A percentile compares a stretch with the other conserved stretches of the same genome.
Conservation (phyloP, 768 basidiomycete genomes). For the Phlebiopsis gigantea region DNA sequence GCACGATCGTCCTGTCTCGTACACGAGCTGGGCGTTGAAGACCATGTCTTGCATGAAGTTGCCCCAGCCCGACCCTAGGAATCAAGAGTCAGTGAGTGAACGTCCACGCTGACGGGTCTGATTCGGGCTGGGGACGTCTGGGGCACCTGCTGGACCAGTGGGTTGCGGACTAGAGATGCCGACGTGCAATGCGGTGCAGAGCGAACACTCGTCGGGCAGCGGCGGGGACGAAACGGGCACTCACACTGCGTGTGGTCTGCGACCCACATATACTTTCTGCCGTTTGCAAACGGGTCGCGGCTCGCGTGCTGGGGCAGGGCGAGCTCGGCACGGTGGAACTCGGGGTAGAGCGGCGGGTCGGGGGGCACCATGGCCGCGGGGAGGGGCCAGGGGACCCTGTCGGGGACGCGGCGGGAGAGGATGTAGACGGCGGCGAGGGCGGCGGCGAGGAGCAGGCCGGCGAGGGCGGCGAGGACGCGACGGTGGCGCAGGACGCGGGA, state of each 20-base stretch:
- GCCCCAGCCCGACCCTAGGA: slow-evolving; percentile 34
- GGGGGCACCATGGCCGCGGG: not conserved
- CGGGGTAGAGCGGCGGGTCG: slow-evolving; percentile 24
- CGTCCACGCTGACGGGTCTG: too few relatives aligned
- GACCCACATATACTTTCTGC: slow-evolving; percentile 40
- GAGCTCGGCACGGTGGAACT: slow-evolving; percentile 27
- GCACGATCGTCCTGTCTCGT: slow-evolving; percentile 31
- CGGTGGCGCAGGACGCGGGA: slow-evolving; percentile 5
- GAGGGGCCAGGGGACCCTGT: not conserved
- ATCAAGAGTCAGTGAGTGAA: not conserved
- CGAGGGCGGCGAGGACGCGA: not conserved
- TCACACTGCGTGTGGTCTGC: slow-evolving; percentile 42
- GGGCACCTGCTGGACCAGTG: too few relatives aligned
- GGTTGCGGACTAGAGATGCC: too few relatives aligned
- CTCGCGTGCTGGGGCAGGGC: slow-evolving; percentile 40
- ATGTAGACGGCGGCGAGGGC: not conserved
- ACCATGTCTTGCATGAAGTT: slow-evolving; percentile 36
- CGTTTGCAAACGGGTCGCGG: slow-evolving; percentile 35
- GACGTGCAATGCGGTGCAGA: too few relatives aligned
- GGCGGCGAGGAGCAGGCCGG: slow-evolving; percentile 1
- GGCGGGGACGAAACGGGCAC: slow-evolving; percentile 14
- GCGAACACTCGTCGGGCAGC: too few relatives aligned
- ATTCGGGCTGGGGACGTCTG: too few relatives aligned
- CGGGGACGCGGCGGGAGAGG: not conserved
- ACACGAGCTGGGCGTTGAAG: slow-evolving; percentile 30